A percentile compares a stretch with the other conserved stretches of the same genome.
Evolutionary conservation across 805 yeast species (phyloP).

Genomic region (Suhomyces kilbournensis): DNA sequence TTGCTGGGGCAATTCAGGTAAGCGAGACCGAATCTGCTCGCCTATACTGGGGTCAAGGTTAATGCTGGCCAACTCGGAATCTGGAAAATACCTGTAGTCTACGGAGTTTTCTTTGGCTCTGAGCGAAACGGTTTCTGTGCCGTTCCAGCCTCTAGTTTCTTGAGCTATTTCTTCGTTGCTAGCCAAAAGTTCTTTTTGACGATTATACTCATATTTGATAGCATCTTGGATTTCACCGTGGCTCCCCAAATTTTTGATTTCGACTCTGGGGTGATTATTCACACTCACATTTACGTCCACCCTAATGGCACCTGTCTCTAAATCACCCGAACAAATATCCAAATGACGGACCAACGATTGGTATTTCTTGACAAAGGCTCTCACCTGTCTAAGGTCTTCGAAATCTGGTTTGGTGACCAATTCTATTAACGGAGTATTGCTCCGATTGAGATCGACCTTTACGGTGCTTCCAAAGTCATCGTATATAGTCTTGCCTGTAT

Average conservation of each 20-base stretch:
- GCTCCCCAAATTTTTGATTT: slow-evolving; percentile 84
- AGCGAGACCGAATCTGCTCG: slow-evolving; percentile 33
- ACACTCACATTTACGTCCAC: slow-evolving; percentile 93
- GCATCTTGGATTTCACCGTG: slow-evolving; percentile 79
- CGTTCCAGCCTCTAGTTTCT: slow-evolving; percentile 95
- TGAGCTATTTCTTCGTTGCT: slow-evolving; percentile 27
- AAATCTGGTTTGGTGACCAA: slow-evolving; percentile 91
- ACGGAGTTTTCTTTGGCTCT: slow-evolving; percentile 78
- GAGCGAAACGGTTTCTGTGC: slow-evolving; percentile 59
- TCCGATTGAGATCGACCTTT: slow-evolving; percentile 75
- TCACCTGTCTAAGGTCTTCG: slow-evolving; percentile 60
- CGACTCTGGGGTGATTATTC: slow-evolving; percentile 69
- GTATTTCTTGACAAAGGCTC: slow-evolving; percentile 75
- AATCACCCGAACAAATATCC: slow-evolving; percentile 80
- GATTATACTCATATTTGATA: slow-evolving; percentile 61
- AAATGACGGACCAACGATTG: slow-evolving; percentile 67
- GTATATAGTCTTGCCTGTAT: slow-evolving; percentile 80
- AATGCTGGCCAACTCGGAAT: slow-evolving; percentile 76
- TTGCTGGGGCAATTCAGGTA: slow-evolving; percentile 66
- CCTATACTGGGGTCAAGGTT: slow-evolving; percentile 43
- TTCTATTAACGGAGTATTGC: slow-evolving; percentile 85
- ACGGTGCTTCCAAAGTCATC: slow-evolving; percentile 34
- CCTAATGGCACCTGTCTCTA: slow-evolving; percentile 93
- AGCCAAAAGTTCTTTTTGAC: slow-evolving; percentile 59
- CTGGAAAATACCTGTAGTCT: slow-evolving; percentile 94